Percentiles rank a stretch among this genome's conserved stretches.
Conservation (phyloP, 345 rosid species). For the Euphorbia peplus region DNA sequence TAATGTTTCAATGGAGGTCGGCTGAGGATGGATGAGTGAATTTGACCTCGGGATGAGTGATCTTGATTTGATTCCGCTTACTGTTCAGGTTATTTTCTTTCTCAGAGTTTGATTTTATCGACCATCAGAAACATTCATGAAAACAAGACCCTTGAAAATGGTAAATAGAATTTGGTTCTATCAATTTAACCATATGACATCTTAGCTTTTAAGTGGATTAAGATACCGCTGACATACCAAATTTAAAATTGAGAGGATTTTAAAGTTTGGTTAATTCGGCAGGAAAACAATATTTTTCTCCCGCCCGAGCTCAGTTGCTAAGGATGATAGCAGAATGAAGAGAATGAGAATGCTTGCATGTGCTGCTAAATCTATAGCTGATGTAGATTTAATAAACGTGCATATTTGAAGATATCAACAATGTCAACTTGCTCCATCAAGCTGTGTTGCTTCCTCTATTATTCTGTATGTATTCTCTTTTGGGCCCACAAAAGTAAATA, state of each 20-base stretch:
- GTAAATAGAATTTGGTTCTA: background rate
- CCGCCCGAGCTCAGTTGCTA: slow-evolving; percentile 61
- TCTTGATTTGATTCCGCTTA: slow-evolving; percentile 87
- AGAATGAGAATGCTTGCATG: slow-evolving; percentile 73
- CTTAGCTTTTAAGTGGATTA: background rate
- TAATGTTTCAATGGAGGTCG: slow-evolving; percentile 74
- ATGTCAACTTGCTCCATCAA: slow-evolving; percentile 87
- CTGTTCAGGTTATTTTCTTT: slow-evolving; percentile 65
- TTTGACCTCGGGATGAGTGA: slow-evolving; percentile 98
- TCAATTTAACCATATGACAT: background rate
- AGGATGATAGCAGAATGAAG: slow-evolving; percentile 69
- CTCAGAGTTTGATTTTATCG: slow-evolving; percentile 8
- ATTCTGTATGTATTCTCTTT: slow-evolving; percentile 67
- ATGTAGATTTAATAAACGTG: slow-evolving; percentile 89
- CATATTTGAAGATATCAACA: slow-evolving; percentile 92
- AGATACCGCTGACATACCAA: background rate
- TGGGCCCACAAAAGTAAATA: background rate
- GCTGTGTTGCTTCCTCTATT: slow-evolving; percentile 74
- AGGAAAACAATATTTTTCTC: slow-evolving; percentile 96
- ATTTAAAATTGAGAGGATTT: background rate
- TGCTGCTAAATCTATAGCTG: slow-evolving; percentile 89
- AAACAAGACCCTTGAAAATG: background rate
- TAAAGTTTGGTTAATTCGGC: slow-evolving; percentile 21
- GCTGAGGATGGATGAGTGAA: slow-evolving; percentile 93
- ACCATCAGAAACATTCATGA: background rate